Evolutionary conservation across 306 rosid genomes (phyloP).

Genomic region (Malus sieversii): DNA sequence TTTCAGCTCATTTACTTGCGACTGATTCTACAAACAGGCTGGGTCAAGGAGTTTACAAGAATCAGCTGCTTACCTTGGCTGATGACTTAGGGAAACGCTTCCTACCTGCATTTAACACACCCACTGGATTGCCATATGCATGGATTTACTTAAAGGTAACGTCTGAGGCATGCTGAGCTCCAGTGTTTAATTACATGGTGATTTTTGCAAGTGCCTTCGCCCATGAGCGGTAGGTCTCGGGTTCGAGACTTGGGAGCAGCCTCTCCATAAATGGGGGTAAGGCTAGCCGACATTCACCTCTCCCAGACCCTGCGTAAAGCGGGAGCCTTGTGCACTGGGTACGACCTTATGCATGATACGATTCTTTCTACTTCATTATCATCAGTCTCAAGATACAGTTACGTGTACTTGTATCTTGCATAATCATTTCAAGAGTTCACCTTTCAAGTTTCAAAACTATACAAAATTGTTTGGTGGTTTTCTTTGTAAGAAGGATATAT

Average conservation of each 20-base stretch:
- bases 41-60: conserved; percentile 42
- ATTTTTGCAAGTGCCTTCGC: neutral
- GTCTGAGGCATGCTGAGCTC: neutral
- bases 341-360: neutral
- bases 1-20: conserved; percentile 92
- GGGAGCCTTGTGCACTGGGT: too few species aligned
- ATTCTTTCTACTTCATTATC: neutral
- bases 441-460: too few species aligned
- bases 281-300: too few species aligned
- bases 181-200: neutral
- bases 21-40: conserved; percentile 71
- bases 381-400: neutral
- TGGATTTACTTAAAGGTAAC: conserved; percentile 94
- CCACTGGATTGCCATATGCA: conserved; percentile 97
- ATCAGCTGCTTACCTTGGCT: conserved; percentile 71
- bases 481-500: too few species aligned
- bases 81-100: conserved; percentile 85
- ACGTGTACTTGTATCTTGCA: too few species aligned
- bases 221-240: too few species aligned
- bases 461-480: too few species aligned
- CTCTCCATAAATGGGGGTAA: too few species aligned
- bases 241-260: too few species aligned
- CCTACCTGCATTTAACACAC: conserved; percentile 74
- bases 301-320: too few species aligned
- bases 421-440: too few species aligned